A percentile compares a stretch with the other conserved stretches of the same genome.
phyloP scores from a whole-genome alignment of 176 grass and related monocot species.

The Luzula sylvatica region DNA sequence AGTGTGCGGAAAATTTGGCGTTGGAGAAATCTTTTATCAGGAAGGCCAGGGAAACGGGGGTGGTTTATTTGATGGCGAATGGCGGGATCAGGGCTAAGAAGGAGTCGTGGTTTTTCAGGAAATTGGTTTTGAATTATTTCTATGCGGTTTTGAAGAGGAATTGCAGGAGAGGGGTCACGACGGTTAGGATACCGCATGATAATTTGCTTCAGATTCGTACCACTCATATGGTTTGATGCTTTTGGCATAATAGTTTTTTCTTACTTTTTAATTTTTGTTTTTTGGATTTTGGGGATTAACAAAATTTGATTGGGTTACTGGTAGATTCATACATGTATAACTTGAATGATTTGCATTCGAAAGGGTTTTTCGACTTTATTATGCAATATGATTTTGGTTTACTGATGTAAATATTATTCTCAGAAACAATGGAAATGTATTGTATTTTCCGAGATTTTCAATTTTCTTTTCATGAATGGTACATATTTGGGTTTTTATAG shows the following conservation, averaged over 20 bases:
- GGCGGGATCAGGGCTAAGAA: slow-evolving; percentile 79
- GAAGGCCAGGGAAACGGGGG: slow-evolving; percentile 59
- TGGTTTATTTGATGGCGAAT: slow-evolving; percentile 72
- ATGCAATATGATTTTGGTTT: neutral
- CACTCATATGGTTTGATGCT: slow-evolving; percentile 71
- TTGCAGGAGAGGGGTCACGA: slow-evolving; percentile 56
- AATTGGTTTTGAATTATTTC: slow-evolving; percentile 93
- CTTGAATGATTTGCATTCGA: neutral
- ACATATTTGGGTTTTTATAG: too few relatives aligned
- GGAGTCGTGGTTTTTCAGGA: slow-evolving; percentile 86
- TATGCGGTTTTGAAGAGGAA: slow-evolving; percentile 80
- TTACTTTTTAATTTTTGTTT: slow-evolving; percentile 1
- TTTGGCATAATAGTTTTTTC: neutral
- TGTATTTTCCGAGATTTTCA: neutral
- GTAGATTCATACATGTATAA: too few relatives aligned
- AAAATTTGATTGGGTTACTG: too few relatives aligned
- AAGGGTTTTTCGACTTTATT: neutral
- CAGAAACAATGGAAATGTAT: neutral
- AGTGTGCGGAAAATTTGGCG: slow-evolving; percentile 58
- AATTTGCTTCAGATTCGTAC: slow-evolving; percentile 76
- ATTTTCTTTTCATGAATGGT: too few relatives aligned
- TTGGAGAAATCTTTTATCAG: slow-evolving; percentile 72
- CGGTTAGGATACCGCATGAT: slow-evolving; percentile 60
- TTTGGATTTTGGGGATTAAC: too few relatives aligned
- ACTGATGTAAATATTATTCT: neutral